Evolutionary conservation across 306 rosid species (phyloP), one percentile per base, ranked within the genome.

Genomic region (Dalbergia cultrata): DNA sequence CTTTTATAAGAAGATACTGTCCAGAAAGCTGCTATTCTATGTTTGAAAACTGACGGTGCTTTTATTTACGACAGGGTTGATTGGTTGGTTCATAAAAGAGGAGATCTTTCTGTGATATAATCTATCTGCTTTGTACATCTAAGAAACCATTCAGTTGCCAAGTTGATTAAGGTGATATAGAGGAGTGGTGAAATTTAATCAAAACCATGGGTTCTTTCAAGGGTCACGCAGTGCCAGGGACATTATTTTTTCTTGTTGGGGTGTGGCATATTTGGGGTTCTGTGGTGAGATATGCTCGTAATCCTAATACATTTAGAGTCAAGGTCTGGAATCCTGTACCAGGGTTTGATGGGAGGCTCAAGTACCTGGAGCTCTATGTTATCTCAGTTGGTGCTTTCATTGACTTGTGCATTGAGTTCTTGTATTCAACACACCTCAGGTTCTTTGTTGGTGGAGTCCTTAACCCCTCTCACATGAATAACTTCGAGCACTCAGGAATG

Each of bases 401-500:
- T 88, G 98, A 95, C 61, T 39, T 95, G 90, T 95, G 99, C 69
- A 83, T 95, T 13, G 99, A 95, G 89, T 82, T 95, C 89, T 81
- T 95, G 16, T 95, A 93, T 85, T 90, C 99, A n/a, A 89, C 99
- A 5, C 98, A 95, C 76, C 90, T 93, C 80, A 89, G 81, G 90
- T 89, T 93, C 78, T 85, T 90, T 79, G 97, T 90, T 22, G 58
- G 77, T 67, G 97, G 93, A 34, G 90, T 89, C 52, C 81, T 93
- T 81, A 95, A 95, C 84, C 99, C 97, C 16, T 77, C 87, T 58
- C 99, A 93, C 64, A 90, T 95, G 98, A 95, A 95, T 81, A 89
- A 95, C 82, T 93, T 95, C 63, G 99, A 95, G 89, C 98, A 95
- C 81, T 83, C 97, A 0, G 98, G 96, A 80, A 95, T 95, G 98